Base-by-base conservation (phyloP, 257 asterid genomes). In the Lycium barbarum region DNA sequence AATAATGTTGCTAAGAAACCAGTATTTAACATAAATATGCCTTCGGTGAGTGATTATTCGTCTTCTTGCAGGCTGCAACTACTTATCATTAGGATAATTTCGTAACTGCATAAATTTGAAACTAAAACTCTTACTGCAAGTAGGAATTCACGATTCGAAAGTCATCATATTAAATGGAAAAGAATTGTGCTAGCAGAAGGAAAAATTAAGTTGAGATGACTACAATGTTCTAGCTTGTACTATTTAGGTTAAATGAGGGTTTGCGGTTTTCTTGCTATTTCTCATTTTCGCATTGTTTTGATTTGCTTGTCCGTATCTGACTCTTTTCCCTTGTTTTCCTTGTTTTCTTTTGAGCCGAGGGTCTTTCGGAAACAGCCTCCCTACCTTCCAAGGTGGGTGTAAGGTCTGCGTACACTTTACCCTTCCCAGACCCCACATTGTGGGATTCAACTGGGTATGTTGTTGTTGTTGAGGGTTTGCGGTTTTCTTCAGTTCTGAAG, bases 1-100 rank as follows among this genome's bases (percentile, higher is more conserved):
- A 76, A 78, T 78, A 78, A 3, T 78, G 79, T 78, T 78, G 17
- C 82, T 72, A 22, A 67, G 35, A 35, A 18, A 51, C 82, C 65
- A 78, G 2, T 26, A 53, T 8, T 17, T 78, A 14, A 13, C 65
- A 15, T 53, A 26, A 53, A 53, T 78, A 78, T 26, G 13, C 65
- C 63, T 33, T 26, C 53, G 63, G 82, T 78, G 62, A 74, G 61
- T 74, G 62, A 47, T 74, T 74, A 22, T 74, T 22, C 33, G 47
- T 54, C 15, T 78, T 54, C 47, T 51, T 53, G 65, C 65, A 53
- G 63, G 47, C 26, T 53, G 65, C 65, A 53, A 45, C 82, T 51
- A 76, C 82, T 13, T 62, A 9, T 53, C 63, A 51, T 43, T 54
- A 4, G 47, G 40, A 53, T 78, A 76, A 8, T 78, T 51, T 22